Base-by-base conservation (phyloP, 768 basidiomycete genomes). In the Tricholoma saponaceum region DNA sequence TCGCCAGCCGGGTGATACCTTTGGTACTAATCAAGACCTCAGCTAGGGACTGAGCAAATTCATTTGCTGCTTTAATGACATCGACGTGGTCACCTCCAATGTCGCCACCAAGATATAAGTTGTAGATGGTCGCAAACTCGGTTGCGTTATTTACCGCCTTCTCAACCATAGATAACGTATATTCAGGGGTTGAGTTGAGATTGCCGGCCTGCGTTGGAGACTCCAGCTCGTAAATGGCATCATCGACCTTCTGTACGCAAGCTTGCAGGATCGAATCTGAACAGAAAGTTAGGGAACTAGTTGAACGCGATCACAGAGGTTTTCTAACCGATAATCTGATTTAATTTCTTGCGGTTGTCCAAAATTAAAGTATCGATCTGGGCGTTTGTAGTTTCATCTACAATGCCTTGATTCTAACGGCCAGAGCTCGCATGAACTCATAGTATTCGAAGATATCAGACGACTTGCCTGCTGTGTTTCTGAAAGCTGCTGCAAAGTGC, bases 121-220 rank as follows among this genome's bases (percentile, higher is more conserved):
- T 93, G 77, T 93, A 98, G 57, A 94, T 80, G 16, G 90, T 91
- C 9, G 96, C 97, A 66, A 99, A 98, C 67, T 99, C 96, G 49
- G 87, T 98, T 14, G 95, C 93, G 65, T 90, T 96, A 70, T 91
- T 95, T 69, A 89, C 76, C 1, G 94, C 89, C 75, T 98, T 98
- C 72, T 99, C 97, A 67, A 98, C 93, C 89, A 98, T 95, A 1
- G 97, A 97, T 16, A 98, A 78, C 0, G 95, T 96, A 70, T 98
- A 98, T 70, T 98, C 96, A 3, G 97, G 97, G 0, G 97, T 98
- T n/a, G 96, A 93, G 68, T 92, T 96, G 64, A 89, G 82, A 73
- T 98, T 98, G 35, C 96, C 97, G 4, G 90, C 89, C 66, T 94
- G 92, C 39, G 91, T 89, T 2, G 94, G 93, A 3, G 97, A 97